phyloP scores from a whole-genome alignment of 495 filamentous ascomycete species.

The Hypoxylon lienhwacheense region DNA sequence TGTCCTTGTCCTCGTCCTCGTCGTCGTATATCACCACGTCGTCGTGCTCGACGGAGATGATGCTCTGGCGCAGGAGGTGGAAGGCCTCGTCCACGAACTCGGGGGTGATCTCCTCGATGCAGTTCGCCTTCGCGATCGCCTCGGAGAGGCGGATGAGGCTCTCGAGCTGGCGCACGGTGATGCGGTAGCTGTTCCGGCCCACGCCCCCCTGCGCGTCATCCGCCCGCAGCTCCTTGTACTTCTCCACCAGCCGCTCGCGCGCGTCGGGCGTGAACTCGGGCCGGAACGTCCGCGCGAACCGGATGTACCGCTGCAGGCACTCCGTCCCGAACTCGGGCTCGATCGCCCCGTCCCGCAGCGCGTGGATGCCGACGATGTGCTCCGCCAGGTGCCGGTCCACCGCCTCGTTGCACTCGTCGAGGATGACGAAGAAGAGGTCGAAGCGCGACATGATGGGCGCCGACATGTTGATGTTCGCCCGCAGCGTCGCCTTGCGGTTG shows the following conservation, averaged over 20 bases:
- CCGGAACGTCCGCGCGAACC: constrained; percentile 91
- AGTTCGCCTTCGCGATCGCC: constrained; percentile 96
- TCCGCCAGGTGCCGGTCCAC: constrained; percentile 88
- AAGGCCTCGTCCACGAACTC: constrained; percentile 89
- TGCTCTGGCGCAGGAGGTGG: constrained; percentile 84
- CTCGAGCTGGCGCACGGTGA: constrained; percentile 95
- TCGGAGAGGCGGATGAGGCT: constrained; percentile 92
- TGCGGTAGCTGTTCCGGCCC: constrained; percentile 90
- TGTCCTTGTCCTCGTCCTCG: constrained; percentile 55
- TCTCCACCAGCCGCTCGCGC: constrained; percentile 79
- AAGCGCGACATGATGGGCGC: constrained; percentile 99
- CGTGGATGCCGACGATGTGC: constrained; percentile 95
- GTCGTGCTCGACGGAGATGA: constrained; percentile 97
- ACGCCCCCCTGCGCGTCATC: constrained; percentile 95
- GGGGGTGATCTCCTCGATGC: constrained; percentile 84
- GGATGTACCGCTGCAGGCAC: constrained; percentile 95
- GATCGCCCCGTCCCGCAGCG: constrained; percentile 85
- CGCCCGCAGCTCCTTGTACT: constrained; percentile 93
- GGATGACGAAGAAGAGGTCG: constrained; percentile 97
- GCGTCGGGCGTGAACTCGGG: constrained; percentile 90
- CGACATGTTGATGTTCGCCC: constrained; percentile 96
- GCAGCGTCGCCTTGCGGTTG: constrained; percentile 90
- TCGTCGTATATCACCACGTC: constrained; percentile 95
- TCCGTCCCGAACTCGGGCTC: constrained; percentile 93
- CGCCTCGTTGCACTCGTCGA: constrained; percentile 92